Evolutionary conservation across 2,329 filamentous ascomycete species (phyloP), one percentile per base, ranked within the genome.

Genomic region (Venturia pyrina): DNA sequence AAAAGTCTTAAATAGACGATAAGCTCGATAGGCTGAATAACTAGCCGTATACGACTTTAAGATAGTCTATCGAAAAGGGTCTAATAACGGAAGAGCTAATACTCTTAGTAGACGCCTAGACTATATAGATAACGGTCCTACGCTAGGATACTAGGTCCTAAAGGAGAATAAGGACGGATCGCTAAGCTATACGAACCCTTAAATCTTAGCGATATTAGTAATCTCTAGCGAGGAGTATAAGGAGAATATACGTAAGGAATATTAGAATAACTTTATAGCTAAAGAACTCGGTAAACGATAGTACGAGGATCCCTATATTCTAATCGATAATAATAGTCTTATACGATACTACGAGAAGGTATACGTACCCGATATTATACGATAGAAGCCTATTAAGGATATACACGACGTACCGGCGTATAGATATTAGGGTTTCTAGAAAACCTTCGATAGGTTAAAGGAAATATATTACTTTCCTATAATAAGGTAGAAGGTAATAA

Each of bases 11-110:
- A 71, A 68, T 46, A 5, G 65, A 41, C 43, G 69, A 34, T 67
- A 73, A 66, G 68, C 66, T 17, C 13, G 68, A 37, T 75, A 68
- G 70, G 64, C 68, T 6, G 66, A 72, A 66, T 64, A 66, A 10
- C 32, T 65, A 34, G 13, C 60, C 32, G 17, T 6, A n/a, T 65
- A 24, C 40, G 34, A 65, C 24, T 65, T 65, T 28, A 43, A n/a
- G 57, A 65, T 65, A 41, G 65, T 50, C n/a, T 65, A 63, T n/a
- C 32, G 56, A 43, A 40, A 40, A 40, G 37, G 37, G 10, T 40
- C 37, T 40, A 10, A 40, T 10, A 40, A 40, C 37, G 37, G 37
- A 10, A 40, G 37, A 40, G 37, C 37, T 10, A 10, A 40, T 10
- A 10, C 37, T 40, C 37, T 40, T 10, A 40, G 37, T 10, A 40